A percentile compares a stretch with the other conserved stretches of the same genome.
phyloP scores from a whole-genome alignment of 2,329 filamentous ascomycete genomes.

The Neofusicoccum kwambonambiense region DNA sequence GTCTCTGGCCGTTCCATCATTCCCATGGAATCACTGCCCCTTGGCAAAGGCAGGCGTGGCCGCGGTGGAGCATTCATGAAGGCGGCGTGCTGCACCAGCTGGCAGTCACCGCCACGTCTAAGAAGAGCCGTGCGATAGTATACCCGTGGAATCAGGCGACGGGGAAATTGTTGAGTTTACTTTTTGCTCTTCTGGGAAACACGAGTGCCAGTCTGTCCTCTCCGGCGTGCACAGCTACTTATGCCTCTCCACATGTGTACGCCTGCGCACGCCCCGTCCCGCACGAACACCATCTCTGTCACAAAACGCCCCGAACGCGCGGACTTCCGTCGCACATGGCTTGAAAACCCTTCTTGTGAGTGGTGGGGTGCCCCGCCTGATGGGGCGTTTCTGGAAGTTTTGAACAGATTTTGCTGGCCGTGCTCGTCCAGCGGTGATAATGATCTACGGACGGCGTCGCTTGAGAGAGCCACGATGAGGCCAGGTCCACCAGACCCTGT shows the following conservation, averaged over 20 bases:
- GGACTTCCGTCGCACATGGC: conserved; percentile 11
- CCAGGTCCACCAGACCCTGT: conserved; percentile 10
- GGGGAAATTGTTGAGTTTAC: conserved; percentile 18
- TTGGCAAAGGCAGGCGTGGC: not conserved
- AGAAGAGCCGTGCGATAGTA: conserved; percentile 17
- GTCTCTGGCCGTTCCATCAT: not conserved
- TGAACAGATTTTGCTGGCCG: conserved; percentile 18
- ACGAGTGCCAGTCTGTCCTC: conserved; percentile 6
- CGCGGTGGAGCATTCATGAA: not conserved
- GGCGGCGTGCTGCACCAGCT: not conserved
- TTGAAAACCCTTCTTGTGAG: conserved; percentile 7
- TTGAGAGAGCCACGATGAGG: conserved; percentile 2
- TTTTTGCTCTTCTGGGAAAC: conserved; percentile 16
- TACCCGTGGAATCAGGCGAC: conserved; percentile 10
- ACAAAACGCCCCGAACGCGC: conserved; percentile 15
- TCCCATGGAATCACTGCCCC: not conserved
- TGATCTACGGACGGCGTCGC: conserved; percentile 14
- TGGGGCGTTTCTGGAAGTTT: conserved; percentile 18
- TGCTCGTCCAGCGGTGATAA: conserved; percentile 13
- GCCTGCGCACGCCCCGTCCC: not conserved
- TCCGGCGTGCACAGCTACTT: conserved; percentile 5
- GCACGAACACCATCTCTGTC: not conserved
- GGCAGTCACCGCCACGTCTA: conserved; percentile 5
- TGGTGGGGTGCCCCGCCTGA: conserved; percentile 8
- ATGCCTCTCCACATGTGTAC: conserved; percentile 12